phyloP scores from a whole-genome alignment of 2,329 filamentous ascomycete species.

The Cercospora zeina region DNA sequence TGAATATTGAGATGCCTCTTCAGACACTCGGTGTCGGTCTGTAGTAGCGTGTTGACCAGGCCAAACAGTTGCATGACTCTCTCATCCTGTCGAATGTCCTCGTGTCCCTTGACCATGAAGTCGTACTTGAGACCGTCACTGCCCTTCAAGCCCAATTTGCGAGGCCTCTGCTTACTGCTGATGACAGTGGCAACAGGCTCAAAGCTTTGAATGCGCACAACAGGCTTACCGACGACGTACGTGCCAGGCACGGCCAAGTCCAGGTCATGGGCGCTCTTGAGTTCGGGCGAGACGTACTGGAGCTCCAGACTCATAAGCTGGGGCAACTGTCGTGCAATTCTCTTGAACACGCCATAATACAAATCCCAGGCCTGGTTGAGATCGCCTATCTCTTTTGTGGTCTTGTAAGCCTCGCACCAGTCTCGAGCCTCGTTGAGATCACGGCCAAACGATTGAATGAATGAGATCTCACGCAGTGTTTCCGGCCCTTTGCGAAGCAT shows the following conservation, averaged over 20 bases:
- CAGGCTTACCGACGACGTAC: constrained; percentile 75
- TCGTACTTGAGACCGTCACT: constrained; percentile 86
- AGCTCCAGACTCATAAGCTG: constrained; percentile 91
- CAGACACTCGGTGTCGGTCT: constrained; percentile 92
- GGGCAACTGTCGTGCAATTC: constrained; percentile 88
- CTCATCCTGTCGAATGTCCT: constrained; percentile 98
- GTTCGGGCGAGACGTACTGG: constrained; percentile 92
- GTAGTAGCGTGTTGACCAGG: constrained; percentile 90
- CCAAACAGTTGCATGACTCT: constrained; percentile 99
- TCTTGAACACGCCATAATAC: constrained; percentile 97
- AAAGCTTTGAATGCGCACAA: constrained; percentile 85
- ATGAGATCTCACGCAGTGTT: constrained; percentile 93
- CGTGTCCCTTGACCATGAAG: constrained; percentile 95
- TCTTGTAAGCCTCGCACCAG: constrained; percentile 90
- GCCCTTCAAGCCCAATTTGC: constrained; percentile 83
- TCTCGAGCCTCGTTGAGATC: constrained; percentile 93
- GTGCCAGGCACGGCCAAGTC: constrained; percentile 95
- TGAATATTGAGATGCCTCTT: constrained; percentile 97
- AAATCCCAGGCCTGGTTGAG: constrained; percentile 98
- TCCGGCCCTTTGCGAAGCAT: constrained; percentile 88
- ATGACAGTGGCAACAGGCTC: constrained; percentile 89
- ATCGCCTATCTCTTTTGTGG: constrained; percentile 86
- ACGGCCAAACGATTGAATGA: constrained; percentile 93
- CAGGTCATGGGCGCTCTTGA: constrained; percentile 80
- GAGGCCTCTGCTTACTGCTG: constrained; percentile 91